Evolutionary conservation across 495 filamentous ascomycete genomes (phyloP).

Genomic region (Tuber microsphaerosporum): DNA sequence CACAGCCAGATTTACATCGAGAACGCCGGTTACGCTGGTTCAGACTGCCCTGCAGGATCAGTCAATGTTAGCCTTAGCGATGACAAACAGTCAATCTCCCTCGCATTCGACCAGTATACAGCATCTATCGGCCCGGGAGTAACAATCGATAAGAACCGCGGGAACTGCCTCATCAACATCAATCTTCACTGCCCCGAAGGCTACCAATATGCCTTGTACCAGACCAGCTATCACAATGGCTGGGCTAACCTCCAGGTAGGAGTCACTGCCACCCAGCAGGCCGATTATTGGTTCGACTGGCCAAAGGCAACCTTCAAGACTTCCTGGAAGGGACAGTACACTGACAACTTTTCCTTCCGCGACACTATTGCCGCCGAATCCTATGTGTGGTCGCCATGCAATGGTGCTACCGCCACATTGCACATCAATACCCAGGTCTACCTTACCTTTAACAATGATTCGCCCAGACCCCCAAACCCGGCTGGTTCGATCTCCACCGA

Average conservation of each 20-base stretch:
- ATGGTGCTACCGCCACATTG: constrained; percentile 35
- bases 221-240: constrained; percentile 54
- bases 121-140: constrained; percentile 43
- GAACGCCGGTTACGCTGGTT: constrained; percentile 27
- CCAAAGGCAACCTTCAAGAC: background rate
- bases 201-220: constrained; percentile 54
- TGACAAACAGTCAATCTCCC: constrained; percentile 16
- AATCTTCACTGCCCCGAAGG: constrained; percentile 54
- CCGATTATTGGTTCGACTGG: constrained; percentile 57
- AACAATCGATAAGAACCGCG: constrained; percentile 31
- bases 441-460: too few relatives aligned
- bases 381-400: too few relatives aligned
- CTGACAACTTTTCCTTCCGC: too few relatives aligned
- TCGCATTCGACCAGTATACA: constrained; percentile 26
- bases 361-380: constrained; percentile 22
- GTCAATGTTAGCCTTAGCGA: too few relatives aligned
- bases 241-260: constrained; percentile 51
- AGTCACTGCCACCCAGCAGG: constrained; percentile 52
- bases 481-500: too few relatives aligned
- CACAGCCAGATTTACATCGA: constrained; percentile 34
- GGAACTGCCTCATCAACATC: constrained; percentile 58
- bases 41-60: constrained; percentile 27
- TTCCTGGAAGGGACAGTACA: background rate
- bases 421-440: constrained; percentile 9
- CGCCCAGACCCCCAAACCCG: background rate